These are phyloP conservation scores for Plectosphaerella sp. DNA, from an alignment of 2,329 filamentous ascomycete species.

Conservation along the genomic window DNA sequence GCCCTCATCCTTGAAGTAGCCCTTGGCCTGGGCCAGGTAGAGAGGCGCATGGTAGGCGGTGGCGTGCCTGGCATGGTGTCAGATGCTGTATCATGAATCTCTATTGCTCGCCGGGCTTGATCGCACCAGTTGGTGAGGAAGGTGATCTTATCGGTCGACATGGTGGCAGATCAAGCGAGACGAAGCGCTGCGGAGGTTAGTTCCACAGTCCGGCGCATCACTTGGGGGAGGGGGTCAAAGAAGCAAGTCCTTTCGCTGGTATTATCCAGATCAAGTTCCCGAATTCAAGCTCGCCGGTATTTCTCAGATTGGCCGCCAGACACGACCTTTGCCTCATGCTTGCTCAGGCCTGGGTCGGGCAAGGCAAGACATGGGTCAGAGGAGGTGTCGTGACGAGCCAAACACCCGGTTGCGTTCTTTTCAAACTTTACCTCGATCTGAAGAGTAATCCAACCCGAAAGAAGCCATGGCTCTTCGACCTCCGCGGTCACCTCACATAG, in stretches of 20 bases:
- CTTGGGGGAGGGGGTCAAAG: conserved; percentile 40
- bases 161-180: conserved; percentile 42
- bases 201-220: conserved; percentile 23
- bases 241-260: conserved; percentile 86
- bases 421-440: conserved; percentile 41
- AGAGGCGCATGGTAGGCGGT: conserved; percentile 77
- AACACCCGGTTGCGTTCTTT: conserved; percentile 44
- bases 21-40: conserved; percentile 72
- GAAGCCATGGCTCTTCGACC: conserved; percentile 17
- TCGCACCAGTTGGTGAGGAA: conserved; percentile 79
- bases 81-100: conserved; percentile 4
- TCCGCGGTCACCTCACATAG: neutral
- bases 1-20: conserved; percentile 70
- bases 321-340: conserved; percentile 8
- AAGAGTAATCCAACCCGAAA: conserved; percentile 27
- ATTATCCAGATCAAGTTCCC: conserved; percentile 90
- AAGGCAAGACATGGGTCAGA: conserved; percentile 6
- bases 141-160: conserved; percentile 82
- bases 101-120: conserved; percentile 10
- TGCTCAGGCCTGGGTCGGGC: conserved; percentile 8
- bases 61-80: conserved; percentile 56
- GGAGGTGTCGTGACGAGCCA: conserved; percentile 13
- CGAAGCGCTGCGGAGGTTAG: conserved; percentile 42
- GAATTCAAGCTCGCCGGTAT: conserved; percentile 83
- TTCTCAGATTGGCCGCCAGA: conserved; percentile 56